Conservation (phyloP, 208 protist species). For the Trichomonas gallinae region DNA sequence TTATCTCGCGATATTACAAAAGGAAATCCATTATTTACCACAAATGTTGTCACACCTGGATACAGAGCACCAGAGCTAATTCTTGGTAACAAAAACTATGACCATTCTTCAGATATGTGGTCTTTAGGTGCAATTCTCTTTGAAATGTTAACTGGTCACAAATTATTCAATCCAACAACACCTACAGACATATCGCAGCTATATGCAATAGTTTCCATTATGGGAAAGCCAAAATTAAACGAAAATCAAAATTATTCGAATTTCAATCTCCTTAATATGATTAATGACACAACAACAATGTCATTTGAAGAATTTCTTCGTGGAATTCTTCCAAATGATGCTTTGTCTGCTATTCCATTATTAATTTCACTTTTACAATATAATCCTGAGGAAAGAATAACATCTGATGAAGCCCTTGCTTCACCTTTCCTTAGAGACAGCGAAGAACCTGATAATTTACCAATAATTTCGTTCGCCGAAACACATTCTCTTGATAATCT, state of each 20-base stretch:
- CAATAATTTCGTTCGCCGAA: too few relatives aligned
- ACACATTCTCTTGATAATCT: too few relatives aligned
- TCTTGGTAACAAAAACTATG: neutral
- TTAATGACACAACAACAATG: too few relatives aligned
- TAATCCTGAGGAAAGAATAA: neutral
- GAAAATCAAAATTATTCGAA: neutral
- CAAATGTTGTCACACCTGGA: neutral
- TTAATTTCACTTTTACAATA: neutral
- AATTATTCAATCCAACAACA: neutral
- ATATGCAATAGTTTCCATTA: neutral
- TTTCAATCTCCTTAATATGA: neutral
- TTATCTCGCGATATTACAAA: slow-evolving; percentile 27
- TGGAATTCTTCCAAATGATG: neutral
- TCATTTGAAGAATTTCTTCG: neutral
- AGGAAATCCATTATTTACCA: slow-evolving; percentile 34
- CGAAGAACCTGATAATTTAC: too few relatives aligned
- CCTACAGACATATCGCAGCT: neutral
- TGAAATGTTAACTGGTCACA: neutral
- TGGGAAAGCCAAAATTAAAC: neutral
- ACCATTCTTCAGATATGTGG: neutral
- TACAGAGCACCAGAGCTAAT: neutral
- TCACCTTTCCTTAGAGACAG: neutral
- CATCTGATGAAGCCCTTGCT: neutral
- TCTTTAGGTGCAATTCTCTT: neutral
- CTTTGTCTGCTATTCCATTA: neutral